Percentiles rank a stretch among this genome's conserved stretches.
phyloP scores from a whole-genome alignment of 805 yeast species.

The Candida maltosa region DNA sequence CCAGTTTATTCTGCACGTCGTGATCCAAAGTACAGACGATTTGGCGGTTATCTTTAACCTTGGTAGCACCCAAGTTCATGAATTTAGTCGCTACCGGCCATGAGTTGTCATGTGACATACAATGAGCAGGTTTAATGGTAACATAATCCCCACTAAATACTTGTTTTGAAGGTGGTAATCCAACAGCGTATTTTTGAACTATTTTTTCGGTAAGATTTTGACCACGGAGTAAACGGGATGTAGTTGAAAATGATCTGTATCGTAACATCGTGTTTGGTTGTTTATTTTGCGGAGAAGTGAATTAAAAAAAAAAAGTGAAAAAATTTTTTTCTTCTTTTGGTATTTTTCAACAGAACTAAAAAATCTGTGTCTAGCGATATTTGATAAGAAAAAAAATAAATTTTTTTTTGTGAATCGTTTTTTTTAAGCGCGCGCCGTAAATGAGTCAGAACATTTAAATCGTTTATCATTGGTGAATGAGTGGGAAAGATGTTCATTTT shows the following conservation, averaged over 20 bases:
- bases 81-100: conserved; percentile 99
- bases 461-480: no score
- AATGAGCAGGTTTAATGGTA: conserved; percentile 90
- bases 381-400: conserved; percentile 2
- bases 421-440: no score
- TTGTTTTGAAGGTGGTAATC: conserved; percentile 56
- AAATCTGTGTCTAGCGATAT: conserved; percentile 2
- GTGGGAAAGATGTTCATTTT: no score
- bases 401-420: no score
- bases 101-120: conserved; percentile 98
- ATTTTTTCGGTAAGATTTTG: conserved; percentile 96
- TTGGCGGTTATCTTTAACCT: conserved; percentile 81
- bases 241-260: conserved; percentile 16
- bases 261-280: conserved; percentile 1
- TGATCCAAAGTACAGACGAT: conserved; percentile 96
- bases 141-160: conserved; percentile 94
- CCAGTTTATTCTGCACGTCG: conserved; percentile 92
- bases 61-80: conserved; percentile 87
- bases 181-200: conserved; percentile 90
- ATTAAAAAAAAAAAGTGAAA: not conserved
- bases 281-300: not conserved
- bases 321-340: not conserved
- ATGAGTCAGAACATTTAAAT: conserved; percentile 7
- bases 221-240: conserved; percentile 31
- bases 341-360: conserved; percentile 1